A percentile compares a stretch with the other conserved stretches of the same genome.
phyloP scores from a whole-genome alignment of 192 early-diverging fungal species.

The Coemansia sp. region DNA sequence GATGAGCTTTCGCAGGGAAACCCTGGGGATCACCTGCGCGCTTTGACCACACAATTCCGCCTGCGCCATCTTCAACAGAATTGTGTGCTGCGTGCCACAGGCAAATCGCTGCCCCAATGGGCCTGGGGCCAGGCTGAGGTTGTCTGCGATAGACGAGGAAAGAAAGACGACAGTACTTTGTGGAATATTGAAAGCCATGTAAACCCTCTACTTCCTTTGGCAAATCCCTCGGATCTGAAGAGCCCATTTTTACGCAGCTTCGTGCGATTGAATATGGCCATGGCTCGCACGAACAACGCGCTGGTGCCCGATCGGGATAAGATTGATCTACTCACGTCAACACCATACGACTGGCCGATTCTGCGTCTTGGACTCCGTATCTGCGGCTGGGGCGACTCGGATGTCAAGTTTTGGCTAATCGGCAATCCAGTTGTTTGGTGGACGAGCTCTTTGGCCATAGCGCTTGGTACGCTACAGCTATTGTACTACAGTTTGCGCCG shows the following conservation, averaged over 20 bases:
- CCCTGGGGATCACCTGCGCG: slow-evolving; percentile 57
- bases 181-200: slow-evolving; percentile 94
- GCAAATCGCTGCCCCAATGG: slow-evolving; percentile 89
- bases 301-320: slow-evolving; percentile 90
- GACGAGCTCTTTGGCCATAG: slow-evolving; percentile 58
- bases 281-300: slow-evolving; percentile 97
- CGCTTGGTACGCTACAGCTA: slow-evolving; percentile 22
- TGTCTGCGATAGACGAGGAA: slow-evolving; percentile 72
- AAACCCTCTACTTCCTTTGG: slow-evolving; percentile 76
- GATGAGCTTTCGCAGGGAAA: slow-evolving; percentile 57
- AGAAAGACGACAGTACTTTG: slow-evolving; percentile 65
- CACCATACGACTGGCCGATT: slow-evolving; percentile 89
- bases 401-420: slow-evolving; percentile 88
- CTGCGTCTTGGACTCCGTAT: slow-evolving; percentile 84
- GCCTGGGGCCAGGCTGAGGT: slow-evolving; percentile 94
- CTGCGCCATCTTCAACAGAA: slow-evolving; percentile 68
- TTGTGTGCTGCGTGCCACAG: slow-evolving; percentile 76
- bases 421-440: slow-evolving; percentile 95
- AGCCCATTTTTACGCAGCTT: slow-evolving; percentile 82
- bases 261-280: slow-evolving; percentile 86
- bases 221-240: slow-evolving; percentile 60
- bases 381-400: slow-evolving; percentile 86
- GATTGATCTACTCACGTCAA: slow-evolving; percentile 59
- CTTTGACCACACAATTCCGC: slow-evolving; percentile 80
- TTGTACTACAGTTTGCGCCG: slow-evolving; percentile 55